Evolutionary conservation across 257 asterid genomes (phyloP).

Genomic region (Forsythia viridissima): DNA sequence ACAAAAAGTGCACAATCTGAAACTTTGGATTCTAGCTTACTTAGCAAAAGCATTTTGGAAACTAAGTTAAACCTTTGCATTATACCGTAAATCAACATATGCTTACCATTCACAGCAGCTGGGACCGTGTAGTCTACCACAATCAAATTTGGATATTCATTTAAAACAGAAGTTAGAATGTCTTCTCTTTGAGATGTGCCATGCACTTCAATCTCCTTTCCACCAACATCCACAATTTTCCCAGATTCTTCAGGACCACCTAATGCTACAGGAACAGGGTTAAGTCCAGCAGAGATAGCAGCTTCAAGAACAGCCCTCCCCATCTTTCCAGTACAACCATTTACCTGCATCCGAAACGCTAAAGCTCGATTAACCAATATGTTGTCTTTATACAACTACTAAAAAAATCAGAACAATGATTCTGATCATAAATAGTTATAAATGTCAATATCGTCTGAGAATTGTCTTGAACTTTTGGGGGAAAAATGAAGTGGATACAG

Average conservation of each 20-base stretch:
- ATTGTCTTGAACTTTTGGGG: not conserved
- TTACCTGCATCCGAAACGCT: conserved; percentile 48
- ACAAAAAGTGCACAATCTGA: not conserved
- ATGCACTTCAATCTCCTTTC: conserved; percentile 65
- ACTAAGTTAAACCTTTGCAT: not conserved
- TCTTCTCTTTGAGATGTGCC: conserved; percentile 67
- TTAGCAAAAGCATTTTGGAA: not conserved
- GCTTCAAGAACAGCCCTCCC: conserved; percentile 95
- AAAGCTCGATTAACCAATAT: not conserved
- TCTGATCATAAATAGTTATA: not conserved
- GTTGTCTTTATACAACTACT: not conserved
- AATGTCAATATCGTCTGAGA: not conserved
- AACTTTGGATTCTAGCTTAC: not conserved
- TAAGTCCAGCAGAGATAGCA: conserved; percentile 81
- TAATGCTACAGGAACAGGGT: conserved; percentile 71
- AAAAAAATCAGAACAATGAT: not conserved
- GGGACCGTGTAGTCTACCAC: conserved; percentile 92
- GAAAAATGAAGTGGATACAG: not conserved
- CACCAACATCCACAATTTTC: conserved; percentile 60
- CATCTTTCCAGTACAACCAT: conserved; percentile 91
- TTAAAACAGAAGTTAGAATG: conserved; percentile 45
- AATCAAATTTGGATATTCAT: conserved; percentile 64
- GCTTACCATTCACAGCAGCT: conserved; percentile 76
- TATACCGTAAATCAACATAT: not conserved
- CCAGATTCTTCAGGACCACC: conserved; percentile 78